Percentiles rank a stretch among this genome's conserved stretches.
phyloP scores from a whole-genome alignment of 139 green algal species.

The Micromonas pusilla region DNA sequence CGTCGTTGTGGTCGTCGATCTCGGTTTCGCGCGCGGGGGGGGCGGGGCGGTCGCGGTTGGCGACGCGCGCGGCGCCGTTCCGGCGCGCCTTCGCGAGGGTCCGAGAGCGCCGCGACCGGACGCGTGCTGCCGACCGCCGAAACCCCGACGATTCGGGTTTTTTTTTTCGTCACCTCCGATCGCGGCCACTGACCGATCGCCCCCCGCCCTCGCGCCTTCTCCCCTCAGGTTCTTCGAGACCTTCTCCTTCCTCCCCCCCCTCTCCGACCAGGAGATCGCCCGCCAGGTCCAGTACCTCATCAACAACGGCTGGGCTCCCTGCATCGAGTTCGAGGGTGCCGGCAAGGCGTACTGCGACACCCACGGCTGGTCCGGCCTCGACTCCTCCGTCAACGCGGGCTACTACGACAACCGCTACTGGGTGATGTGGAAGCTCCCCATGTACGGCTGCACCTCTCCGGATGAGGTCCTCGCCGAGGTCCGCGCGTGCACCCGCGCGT shows the following conservation, averaged over 20 bases:
- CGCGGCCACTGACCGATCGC: slow-evolving; percentile 15
- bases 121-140: no score
- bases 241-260: slow-evolving; percentile 95
- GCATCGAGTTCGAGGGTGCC: slow-evolving; percentile 86
- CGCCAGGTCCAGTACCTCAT: slow-evolving; percentile 93
- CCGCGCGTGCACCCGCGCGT: slow-evolving; percentile 63
- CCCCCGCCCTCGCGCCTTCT: slow-evolving; percentile 15
- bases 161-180: not conserved
- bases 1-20: no score
- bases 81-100: no score
- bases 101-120: no score
- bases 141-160: not conserved
- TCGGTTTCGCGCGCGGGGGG: no score
- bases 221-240: slow-evolving; percentile 66
- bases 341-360: slow-evolving; percentile 13
- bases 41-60: no score
- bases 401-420: slow-evolving; percentile 95
- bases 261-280: slow-evolving; percentile 81
- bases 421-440: slow-evolving; percentile 99
- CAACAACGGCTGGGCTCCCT: slow-evolving; percentile 79
- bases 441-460: slow-evolving; percentile 97
- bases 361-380: slow-evolving; percentile 19
- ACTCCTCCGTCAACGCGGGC: slow-evolving; percentile 36
- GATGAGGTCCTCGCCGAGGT: slow-evolving; percentile 87
- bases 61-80: no score